Base-by-base conservation (phyloP, 2,329 filamentous ascomycete genomes). In the Fusarium sublunatum region DNA sequence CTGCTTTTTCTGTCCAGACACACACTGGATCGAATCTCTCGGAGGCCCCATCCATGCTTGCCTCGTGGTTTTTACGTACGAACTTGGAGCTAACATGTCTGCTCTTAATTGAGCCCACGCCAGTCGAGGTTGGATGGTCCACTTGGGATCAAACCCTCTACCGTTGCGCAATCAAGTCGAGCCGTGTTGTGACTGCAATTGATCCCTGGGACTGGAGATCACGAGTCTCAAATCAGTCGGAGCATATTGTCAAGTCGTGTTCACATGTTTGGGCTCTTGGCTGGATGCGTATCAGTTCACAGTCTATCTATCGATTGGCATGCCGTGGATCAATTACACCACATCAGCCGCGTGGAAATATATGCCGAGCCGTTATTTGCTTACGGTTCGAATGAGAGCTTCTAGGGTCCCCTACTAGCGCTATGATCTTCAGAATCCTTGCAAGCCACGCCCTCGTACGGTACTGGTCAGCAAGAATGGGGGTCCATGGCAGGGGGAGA, bases 401-500 rank as follows among this genome's bases (percentile, higher is more conserved):
- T 38, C 41, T 36, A 38, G 50, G 43, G n/a, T 6, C 29, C 62
- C 65, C 7, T 55, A 42, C 67, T 70, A 70, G 67, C 52, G 55
- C 5, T 3, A 49, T 64, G 68, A 70, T 70, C 68, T 69, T 64
- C 68, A 29, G 39, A 25, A 50, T 52, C 63, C 68, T 58, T 67
- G 68, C 25, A 55, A 49, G 58, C 53, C 63, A 70, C 48, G 51
- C 59, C 28, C 49, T 56, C 41, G n/a, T 28, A 31, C 36, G 31
- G 38, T 8, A 36, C 29, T 15, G 22, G 35, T n/a, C 34, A 46
- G 43, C 38, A 11, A 35, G 36, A 32, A 36, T 41, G 38, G 54
- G 39, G 50, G 40, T 45, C 34, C 19, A 34, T 12, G 22, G 41
- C 26, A 61, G 49, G 56, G 58, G 61, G 38, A 38, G 38, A 25